Evolutionary conservation across 805 yeast species (phyloP).

Genomic region (Lipomyces chichibuensis): DNA sequence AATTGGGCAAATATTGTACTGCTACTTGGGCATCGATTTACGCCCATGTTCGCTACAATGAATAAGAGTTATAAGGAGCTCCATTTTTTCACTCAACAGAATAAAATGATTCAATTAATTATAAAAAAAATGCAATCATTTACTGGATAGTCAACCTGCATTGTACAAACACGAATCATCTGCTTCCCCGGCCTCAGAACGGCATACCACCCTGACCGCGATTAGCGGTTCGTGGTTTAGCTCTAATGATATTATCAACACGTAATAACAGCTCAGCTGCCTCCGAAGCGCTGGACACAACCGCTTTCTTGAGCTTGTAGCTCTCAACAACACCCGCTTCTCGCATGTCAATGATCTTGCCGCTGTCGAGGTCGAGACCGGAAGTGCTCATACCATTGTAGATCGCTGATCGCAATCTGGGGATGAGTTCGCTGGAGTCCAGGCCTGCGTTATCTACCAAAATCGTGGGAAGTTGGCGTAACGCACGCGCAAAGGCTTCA

Average conservation of each 20-base stretch:
- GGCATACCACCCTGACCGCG: slow-evolving; percentile 14
- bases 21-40: background rate
- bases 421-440: slow-evolving; percentile 88
- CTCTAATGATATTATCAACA: slow-evolving; percentile 95
- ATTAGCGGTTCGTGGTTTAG: slow-evolving; percentile 81
- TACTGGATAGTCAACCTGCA: background rate
- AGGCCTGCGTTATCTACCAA: slow-evolving; percentile 97
- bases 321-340: slow-evolving; percentile 91
- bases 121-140: background rate
- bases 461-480: slow-evolving; percentile 93
- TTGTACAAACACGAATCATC: background rate
- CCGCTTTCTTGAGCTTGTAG: slow-evolving; percentile 88
- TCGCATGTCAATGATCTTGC: slow-evolving; percentile 90
- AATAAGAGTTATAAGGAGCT: background rate
- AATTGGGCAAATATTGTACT: background rate
- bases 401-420: slow-evolving; percentile 85
- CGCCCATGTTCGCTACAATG: background rate
- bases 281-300: slow-evolving; percentile 94
- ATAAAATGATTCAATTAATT: background rate
- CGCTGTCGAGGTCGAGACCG: slow-evolving; percentile 85
- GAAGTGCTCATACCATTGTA: slow-evolving; percentile 90
- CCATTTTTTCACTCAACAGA: background rate
- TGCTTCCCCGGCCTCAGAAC: background rate
- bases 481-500: slow-evolving; percentile 90
- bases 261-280: slow-evolving; percentile 95